Percentiles rank a stretch among this genome's conserved stretches.
phyloP scores from a whole-genome alignment of 768 basidiomycete genomes.

The Dentipellis fragilis region DNA sequence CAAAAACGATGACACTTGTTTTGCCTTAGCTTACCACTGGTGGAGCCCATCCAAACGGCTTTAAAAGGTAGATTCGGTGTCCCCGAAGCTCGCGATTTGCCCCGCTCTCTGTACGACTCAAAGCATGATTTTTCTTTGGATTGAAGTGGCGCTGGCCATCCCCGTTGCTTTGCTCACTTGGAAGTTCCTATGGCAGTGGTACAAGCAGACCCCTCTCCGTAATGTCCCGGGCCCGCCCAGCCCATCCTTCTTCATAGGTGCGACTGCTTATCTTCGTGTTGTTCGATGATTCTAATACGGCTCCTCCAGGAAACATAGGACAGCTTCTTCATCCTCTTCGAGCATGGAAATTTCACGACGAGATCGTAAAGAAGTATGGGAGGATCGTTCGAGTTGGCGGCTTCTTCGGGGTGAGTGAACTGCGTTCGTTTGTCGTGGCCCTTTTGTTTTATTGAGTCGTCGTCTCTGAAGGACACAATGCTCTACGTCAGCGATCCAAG shows the following conservation, averaged over 20 bases:
- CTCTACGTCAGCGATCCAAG: neutral
- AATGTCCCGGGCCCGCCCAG: neutral
- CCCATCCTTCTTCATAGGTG: neutral
- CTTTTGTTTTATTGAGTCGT: neutral
- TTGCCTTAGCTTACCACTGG: too few species aligned
- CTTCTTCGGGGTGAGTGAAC: neutral
- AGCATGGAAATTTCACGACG: neutral
- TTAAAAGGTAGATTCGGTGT: too few species aligned
- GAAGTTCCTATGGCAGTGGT: neutral
- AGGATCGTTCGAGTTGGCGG: neutral
- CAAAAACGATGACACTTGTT: too few species aligned
- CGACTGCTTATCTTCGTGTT: neutral
- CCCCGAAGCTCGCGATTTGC: neutral
- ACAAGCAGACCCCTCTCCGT: neutral
- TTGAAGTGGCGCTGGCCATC: neutral
- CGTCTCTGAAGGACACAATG: neutral
- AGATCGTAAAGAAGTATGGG: neutral
- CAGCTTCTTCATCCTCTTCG: neutral
- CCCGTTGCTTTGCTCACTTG: too few species aligned
- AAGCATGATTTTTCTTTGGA: neutral
- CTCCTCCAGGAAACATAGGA: neutral
- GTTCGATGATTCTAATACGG: neutral
- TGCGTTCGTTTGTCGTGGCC: neutral
- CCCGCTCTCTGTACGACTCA: too few species aligned
- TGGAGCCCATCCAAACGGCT: too few species aligned